These are phyloP conservation scores for Gossypium anomalum DNA, from an alignment of 345 rosid species.

Conservation along the genomic window DNA sequence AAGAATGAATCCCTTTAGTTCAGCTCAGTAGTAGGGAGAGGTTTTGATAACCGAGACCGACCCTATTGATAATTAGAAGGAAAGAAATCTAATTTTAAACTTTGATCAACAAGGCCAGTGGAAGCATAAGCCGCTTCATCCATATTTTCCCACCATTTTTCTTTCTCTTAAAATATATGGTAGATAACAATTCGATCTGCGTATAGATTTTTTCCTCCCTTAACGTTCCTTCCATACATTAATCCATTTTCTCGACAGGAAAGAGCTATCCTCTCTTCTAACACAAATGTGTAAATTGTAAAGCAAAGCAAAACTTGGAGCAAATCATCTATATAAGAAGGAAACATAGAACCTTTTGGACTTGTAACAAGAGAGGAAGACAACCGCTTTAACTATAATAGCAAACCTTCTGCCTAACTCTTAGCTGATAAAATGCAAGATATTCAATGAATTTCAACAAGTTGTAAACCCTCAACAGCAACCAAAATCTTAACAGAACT, in stretches of 20 bases:
- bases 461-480: not conserved
- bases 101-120: not conserved
- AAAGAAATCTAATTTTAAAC: not conserved
- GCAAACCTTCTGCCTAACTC: not conserved
- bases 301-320: constrained; percentile 2
- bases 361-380: not conserved
- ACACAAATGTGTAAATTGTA: not conserved
- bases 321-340: not conserved
- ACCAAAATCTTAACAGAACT: not conserved
- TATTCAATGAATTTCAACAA: not conserved
- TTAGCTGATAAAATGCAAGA: not conserved
- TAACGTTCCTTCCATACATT: not conserved
- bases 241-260: not conserved
- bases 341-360: not conserved
- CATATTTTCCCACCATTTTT: not conserved
- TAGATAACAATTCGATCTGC: not conserved
- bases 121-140: not conserved
- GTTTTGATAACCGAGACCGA: not conserved
- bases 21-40: not conserved
- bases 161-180: not conserved
- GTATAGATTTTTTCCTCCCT: not conserved
- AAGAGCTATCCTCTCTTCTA: not conserved
- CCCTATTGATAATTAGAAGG: not conserved
- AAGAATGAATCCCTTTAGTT: not conserved
- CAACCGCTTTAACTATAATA: not conserved